Base-by-base conservation (phyloP, 1,284 basidiomycete species). In the Puccinia triticina region DNA sequence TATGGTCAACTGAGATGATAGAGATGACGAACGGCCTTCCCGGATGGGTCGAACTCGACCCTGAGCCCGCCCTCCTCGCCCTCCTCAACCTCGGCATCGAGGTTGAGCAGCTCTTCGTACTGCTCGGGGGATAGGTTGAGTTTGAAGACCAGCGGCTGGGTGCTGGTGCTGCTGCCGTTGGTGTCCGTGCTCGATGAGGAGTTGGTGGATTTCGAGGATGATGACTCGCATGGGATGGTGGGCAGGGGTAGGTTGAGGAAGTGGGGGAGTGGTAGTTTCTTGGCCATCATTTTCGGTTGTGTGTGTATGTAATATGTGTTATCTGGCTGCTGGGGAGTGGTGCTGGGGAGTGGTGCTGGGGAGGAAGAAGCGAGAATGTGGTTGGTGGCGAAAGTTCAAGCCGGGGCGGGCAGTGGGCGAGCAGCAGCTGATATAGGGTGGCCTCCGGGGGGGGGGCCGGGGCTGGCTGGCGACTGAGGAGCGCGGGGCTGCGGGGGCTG, bases 181-280 rank as follows among this genome's bases (percentile, higher is more conserved):
- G 23, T 43, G 12, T 48, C 21, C 21, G 23, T 34, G 48, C 11
- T 46, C 8, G 23, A 48, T 8, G 37, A 8, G 11, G 61, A n/a
- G 18, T 50, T 50, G 43, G 29, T 10, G n/a, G 55, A 48, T 50
- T 43, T 43, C 26, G 50, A 57, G 32, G 37, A 32, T 34, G 26
- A 46, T 29, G 78, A 32, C 26, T 53, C 50, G 46, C 26, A 40
- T 46, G 71, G 80, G 61, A 75, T 75, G 16, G 69, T 23, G 34
- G 80, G 80, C 2, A 82, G 50, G 3, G 80, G 80, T 11, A 82
- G 48, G 37, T 82, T 82, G 59, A 82, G 72, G 55, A 82, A 82
- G 46, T 74, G 80, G 40, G 80, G 80, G 11, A 82, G 34, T 37
- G 72, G 72, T 34, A 34, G 34, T 50, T 55, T 53, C 1, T 26